Evolutionary conservation across 2,329 filamentous ascomycete genomes (phyloP).

Genomic region (Fusarium aywerte): DNA sequence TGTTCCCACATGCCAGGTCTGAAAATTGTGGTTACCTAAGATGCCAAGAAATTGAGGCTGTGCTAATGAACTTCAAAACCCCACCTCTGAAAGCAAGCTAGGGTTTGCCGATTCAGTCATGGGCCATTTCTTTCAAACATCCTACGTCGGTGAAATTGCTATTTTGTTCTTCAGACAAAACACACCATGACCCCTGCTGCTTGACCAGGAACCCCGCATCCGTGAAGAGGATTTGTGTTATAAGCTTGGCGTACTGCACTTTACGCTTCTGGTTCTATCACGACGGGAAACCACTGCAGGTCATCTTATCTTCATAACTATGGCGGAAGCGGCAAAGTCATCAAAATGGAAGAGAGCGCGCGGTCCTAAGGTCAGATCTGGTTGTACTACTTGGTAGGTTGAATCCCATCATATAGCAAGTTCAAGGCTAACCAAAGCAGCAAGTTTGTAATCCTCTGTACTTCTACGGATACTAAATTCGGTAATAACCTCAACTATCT

Average conservation of each 20-base stretch:
- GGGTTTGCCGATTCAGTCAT: neutral
- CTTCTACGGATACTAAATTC: accelerated
- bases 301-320: neutral
- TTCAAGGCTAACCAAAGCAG: neutral
- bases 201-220: neutral
- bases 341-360: slow-evolving; percentile 14
- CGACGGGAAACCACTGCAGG: neutral
- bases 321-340: neutral
- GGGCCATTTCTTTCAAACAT: neutral
- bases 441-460: neutral
- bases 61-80: neutral
- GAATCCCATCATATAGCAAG: accelerated
- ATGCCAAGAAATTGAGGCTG: slow-evolving; percentile 2
- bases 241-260: neutral
- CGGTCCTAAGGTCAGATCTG: slow-evolving; percentile 20
- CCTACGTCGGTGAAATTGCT: neutral
- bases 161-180: neutral
- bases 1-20: too few relatives aligned
- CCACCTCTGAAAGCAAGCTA: neutral
- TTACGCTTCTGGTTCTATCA: too few relatives aligned
- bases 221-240: too few relatives aligned
- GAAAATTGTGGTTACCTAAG: neutral
- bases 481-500: neutral
- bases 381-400: slow-evolving; percentile 25
- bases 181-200: neutral